Base-by-base conservation (phyloP, 352 stramenopile genomes). In the Globisporangium splendens region DNA sequence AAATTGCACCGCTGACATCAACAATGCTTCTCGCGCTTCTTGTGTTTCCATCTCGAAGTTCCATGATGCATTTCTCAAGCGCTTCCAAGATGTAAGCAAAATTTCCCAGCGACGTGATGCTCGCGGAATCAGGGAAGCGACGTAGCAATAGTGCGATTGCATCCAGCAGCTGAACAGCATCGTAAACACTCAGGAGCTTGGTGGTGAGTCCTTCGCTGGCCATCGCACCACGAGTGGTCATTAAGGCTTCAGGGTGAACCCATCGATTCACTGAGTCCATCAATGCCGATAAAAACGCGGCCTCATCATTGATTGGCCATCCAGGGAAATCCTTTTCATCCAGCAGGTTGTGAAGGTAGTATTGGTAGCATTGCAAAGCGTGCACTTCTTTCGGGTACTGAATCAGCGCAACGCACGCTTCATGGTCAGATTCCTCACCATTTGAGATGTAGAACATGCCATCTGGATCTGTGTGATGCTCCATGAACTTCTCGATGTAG, bases 401-500 rank as follows among this genome's bases (percentile, higher is more conserved):
- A 21, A 95, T 93, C 17, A 93, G 53, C 24, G 86, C 72, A 47
- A 90, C 83, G 49, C 79, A 91, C 35, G 73, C 81, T 65, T 93
- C 77, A 53, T 93, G 84, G n/a, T 89, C 79, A 2, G 68, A 77
- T 42, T 80, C 72, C 43, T 92, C 80, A 31, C 81, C 77, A 10
- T 77, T 66, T 6, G 83, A 77, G 17, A 95, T 91, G 48, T 73
- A 78, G 46, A 95, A 95, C 67, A 88, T 87, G 0, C 86, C 83
- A 13, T 68, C 68, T 17, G 57, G 38, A 58, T 91, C 77, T 2
- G 70, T 80, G 64, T 95, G 86, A 39, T 70, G 72, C 15, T 77
- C 70, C 78, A 95, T 89, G 46, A 95, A 95, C 59, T 93, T 93
- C 22, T 93, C 81, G 47, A 93, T 91, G 46, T 92, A 93, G 2